These are phyloP conservation scores for Claviceps digitariae DNA, from an alignment of 2,329 filamentous ascomycete genomes.

Conservation along the genomic window DNA sequence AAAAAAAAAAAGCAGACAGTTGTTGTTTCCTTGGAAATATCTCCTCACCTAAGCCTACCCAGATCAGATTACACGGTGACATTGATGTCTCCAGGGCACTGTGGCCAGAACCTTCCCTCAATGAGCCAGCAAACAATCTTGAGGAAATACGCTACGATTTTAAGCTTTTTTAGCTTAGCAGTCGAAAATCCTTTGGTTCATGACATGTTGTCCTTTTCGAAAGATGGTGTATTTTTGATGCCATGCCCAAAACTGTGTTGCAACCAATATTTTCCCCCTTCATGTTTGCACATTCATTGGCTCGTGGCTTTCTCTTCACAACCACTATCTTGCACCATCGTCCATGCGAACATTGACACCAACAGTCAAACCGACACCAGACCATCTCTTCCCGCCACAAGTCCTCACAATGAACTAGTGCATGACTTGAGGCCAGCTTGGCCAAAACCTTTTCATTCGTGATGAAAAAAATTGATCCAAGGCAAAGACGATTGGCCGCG, in stretches of 20 bases:
- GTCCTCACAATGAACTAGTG: not conserved
- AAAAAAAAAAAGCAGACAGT: not conserved
- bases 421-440: not conserved
- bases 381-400: not conserved
- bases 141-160: not conserved
- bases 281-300: too few species aligned
- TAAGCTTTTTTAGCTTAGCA: not conserved
- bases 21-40: not conserved
- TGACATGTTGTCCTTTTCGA: not conserved
- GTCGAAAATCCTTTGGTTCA: not conserved
- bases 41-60: not conserved
- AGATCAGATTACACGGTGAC: not conserved
- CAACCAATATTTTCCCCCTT: too few species aligned
- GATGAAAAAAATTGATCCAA: not conserved
- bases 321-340: not conserved
- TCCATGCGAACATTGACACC: not conserved
- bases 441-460: not conserved
- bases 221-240: not conserved
- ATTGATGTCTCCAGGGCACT: not conserved
- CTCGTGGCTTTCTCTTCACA: not conserved
- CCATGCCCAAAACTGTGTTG: too few species aligned
- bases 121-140: not conserved
- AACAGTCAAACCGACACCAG: too few species aligned
- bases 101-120: not conserved
- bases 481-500: not conserved